Base-by-base conservation (phyloP, 495 filamentous ascomycete genomes). In the Pseudotulostoma volvatum region DNA sequence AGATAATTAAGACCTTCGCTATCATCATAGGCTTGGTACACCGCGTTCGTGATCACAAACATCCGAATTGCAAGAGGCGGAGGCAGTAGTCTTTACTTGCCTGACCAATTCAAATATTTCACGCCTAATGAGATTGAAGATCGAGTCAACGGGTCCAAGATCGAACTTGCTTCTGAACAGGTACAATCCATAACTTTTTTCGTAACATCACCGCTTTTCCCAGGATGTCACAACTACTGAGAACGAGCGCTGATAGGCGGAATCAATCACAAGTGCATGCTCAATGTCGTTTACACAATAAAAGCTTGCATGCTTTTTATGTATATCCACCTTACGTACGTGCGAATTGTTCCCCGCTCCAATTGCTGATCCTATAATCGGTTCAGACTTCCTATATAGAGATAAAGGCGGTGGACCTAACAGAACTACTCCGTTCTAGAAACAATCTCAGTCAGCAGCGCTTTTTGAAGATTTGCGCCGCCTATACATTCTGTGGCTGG, bases 291-390 rank as follows among this genome's bases (percentile, higher is more conserved):
- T 18, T 73, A 58, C 46, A 48, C 52, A 1, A 55, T 69, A 36
- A 73, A 73, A 51, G 48, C 46, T n/a, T 70, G 62, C 47, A 61
- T 73, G 55, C 56, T 73, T 5, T 50, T 70, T 35, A 57, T 71
- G 46, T 73, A 68, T 40, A 50, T 54, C 14, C 59, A 64, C 8
- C 45, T 69, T 4, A 62, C 67, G 37, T 55, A 18, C 19, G 35
- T 34, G 8, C 8, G 7, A 18, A 7, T 21, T 18, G 19, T 32
- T 14, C 7, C 14, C 9, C 14, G 20, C 31, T 41, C 11, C 23
- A 18, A 16, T 8, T 9, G n/a, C 13, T 18, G 47, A 19, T 36
- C 9, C 4, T 16, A 3, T 36, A 36, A 15, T 17, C 33, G 33
- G 13, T 7, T 13, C 14, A 8, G 5, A 4, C 14, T 34, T 7